Evolutionary conservation across 2,329 filamentous ascomycete species (phyloP).

Genomic region (Ophiostoma sp.): DNA sequence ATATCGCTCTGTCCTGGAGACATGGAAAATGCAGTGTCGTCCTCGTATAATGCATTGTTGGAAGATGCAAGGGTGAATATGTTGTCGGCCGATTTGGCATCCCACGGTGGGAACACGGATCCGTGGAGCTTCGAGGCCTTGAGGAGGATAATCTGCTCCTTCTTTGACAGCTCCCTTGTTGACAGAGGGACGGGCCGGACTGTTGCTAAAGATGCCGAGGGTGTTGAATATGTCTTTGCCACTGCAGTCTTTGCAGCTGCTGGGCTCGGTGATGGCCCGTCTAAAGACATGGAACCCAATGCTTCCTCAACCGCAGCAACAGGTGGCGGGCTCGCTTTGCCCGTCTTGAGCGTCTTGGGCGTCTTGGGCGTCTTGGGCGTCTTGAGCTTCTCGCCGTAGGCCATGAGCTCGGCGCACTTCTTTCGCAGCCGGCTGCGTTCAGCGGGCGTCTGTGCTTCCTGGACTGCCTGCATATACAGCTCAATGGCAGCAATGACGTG

Average conservation of each 20-base stretch:
- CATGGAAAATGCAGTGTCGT: slow-evolving; percentile 63
- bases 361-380: not conserved
- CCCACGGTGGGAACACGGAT: slow-evolving; percentile 81
- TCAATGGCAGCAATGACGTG: slow-evolving; percentile 74
- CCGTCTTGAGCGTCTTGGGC: not conserved
- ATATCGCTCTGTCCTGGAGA: slow-evolving; percentile 68
- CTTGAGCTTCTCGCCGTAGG: slow-evolving; percentile 72
- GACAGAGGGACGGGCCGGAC: slow-evolving; percentile 39
- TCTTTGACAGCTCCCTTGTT: slow-evolving; percentile 57
- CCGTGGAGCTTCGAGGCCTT: slow-evolving; percentile 76
- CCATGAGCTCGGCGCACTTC: slow-evolving; percentile 66
- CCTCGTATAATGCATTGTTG: slow-evolving; percentile 54
- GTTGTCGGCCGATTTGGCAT: slow-evolving; percentile 50
- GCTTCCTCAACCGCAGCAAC: not conserved
- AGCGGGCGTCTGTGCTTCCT: slow-evolving; percentile 51
- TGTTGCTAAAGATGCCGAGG: not conserved
- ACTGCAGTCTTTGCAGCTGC: not conserved
- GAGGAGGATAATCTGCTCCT: slow-evolving; percentile 71
- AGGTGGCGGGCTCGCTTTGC: not conserved
- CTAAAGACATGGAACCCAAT: slow-evolving; percentile 12
- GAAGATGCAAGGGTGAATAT: slow-evolving; percentile 56
- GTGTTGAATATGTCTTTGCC: not conserved
- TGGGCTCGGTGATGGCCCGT: not conserved
- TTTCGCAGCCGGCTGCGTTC: slow-evolving; percentile 63
- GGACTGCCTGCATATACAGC: slow-evolving; percentile 71